phyloP scores from a whole-genome alignment of 768 basidiomycete species.

The Lanmaoa rubissima region DNA sequence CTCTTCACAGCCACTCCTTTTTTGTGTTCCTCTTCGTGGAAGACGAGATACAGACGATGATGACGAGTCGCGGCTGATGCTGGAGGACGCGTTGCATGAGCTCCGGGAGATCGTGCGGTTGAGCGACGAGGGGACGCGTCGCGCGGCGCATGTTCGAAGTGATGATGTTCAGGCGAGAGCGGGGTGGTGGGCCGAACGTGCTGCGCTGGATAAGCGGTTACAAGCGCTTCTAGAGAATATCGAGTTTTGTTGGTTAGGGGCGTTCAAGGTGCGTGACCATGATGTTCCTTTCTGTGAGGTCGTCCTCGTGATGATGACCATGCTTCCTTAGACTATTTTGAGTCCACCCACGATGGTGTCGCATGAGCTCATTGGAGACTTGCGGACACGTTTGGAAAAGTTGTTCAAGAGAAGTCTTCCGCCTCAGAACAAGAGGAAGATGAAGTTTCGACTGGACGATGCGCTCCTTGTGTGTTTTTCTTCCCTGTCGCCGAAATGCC shows the following conservation, averaged over 20 bases:
- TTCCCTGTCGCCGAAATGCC: slow-evolving; percentile 73
- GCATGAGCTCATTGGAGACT: slow-evolving; percentile 46
- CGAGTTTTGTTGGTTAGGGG: slow-evolving; percentile 96
- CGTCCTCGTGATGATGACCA: background rate
- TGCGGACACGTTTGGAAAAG: slow-evolving; percentile 70
- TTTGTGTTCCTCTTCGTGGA: slow-evolving; percentile 86
- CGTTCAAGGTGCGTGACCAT: slow-evolving; percentile 77
- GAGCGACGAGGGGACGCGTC: slow-evolving; percentile 74
- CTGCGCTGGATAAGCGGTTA: slow-evolving; percentile 73
- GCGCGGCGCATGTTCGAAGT: slow-evolving; percentile 67
- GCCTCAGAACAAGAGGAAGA: slow-evolving; percentile 59
- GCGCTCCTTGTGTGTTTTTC: slow-evolving; percentile 84
- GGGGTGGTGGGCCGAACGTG: slow-evolving; percentile 86
- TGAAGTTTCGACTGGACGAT: slow-evolving; percentile 62
- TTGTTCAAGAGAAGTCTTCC: slow-evolving; percentile 68
- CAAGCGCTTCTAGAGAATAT: slow-evolving; percentile 75
- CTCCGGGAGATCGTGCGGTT: slow-evolving; percentile 74
- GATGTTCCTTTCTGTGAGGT: background rate
- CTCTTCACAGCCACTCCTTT: slow-evolving; percentile 61
- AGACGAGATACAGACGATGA: slow-evolving; percentile 73
- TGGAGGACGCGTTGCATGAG: slow-evolving; percentile 70
- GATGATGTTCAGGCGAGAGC: slow-evolving; percentile 62
- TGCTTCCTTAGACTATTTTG: slow-evolving; percentile 51
- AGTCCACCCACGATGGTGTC: slow-evolving; percentile 45
- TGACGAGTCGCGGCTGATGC: slow-evolving; percentile 70